These are phyloP conservation scores for Medakamo hakoo DNA, from an alignment of 139 green algal species.

Conservation along the genomic window DNA sequence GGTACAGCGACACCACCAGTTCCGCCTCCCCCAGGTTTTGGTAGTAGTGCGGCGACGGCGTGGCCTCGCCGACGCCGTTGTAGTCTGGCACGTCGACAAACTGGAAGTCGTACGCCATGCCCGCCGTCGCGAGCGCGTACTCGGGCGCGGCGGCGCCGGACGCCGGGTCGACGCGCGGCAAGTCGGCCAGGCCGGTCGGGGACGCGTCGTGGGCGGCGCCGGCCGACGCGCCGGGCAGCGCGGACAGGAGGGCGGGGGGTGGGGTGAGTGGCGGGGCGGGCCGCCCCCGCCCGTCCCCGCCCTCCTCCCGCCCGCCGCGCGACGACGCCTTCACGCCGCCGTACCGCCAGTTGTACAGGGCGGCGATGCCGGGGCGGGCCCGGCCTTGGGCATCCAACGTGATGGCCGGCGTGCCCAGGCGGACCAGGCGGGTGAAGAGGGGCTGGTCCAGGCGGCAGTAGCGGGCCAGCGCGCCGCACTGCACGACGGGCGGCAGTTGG, in stretches of 20 bases:
- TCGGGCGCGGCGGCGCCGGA: slow-evolving; percentile 23
- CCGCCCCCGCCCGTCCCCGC: no score
- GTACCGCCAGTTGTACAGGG: slow-evolving; percentile 97
- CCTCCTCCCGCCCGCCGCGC: no score
- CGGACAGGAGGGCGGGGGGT: no score
- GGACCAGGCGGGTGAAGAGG: slow-evolving; percentile 92
- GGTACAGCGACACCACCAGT: slow-evolving; percentile 71
- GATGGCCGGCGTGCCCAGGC: slow-evolving; percentile 83
- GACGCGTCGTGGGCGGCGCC: no score
- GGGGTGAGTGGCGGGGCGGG: no score
- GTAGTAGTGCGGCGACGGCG: slow-evolving; percentile 83
- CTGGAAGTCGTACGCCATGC: slow-evolving; percentile 82
- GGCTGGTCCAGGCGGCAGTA: slow-evolving; percentile 82
- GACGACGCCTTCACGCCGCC: no score
- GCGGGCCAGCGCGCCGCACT: slow-evolving; percentile 92
- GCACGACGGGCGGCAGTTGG: slow-evolving; percentile 96
- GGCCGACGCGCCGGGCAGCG: no score
- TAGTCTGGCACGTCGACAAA: slow-evolving; percentile 80
- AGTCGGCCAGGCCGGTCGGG: no score
- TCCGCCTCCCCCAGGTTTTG: slow-evolving; percentile 94
- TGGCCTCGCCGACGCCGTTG: slow-evolving; percentile 61
- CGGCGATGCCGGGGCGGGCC: slow-evolving; percentile 61
- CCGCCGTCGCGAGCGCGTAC: slow-evolving; percentile 65
- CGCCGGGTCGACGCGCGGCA: no score
- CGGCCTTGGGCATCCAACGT: slow-evolving; percentile 88